phyloP scores from a whole-genome alignment of 176 grass and related monocot genomes.

The Avena eriantha region DNA sequence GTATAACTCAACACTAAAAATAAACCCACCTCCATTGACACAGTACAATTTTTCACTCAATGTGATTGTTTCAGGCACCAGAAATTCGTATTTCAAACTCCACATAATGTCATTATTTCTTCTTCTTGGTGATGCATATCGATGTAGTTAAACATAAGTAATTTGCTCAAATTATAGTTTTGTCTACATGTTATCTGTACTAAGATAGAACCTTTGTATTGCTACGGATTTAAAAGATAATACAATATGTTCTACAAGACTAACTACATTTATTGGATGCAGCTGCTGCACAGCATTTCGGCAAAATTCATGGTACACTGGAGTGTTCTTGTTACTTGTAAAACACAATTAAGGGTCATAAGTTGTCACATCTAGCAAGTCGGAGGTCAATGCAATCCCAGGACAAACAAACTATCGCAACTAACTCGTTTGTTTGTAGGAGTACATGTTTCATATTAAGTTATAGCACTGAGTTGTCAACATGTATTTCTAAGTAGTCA shows the following conservation, averaged over 20 bases:
- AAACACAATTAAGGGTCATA: neutral
- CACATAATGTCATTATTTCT: neutral
- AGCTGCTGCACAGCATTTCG: neutral
- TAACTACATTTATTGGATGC: neutral
- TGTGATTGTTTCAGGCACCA: neutral
- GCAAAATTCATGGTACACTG: neutral
- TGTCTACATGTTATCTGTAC: neutral
- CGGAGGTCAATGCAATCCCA: neutral
- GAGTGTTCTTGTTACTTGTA: neutral
- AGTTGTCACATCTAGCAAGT: neutral
- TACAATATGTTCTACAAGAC: neutral
- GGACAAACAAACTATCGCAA: neutral
- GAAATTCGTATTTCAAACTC: neutral
- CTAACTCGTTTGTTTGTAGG: neutral
- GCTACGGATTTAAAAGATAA: neutral
- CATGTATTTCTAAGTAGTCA: neutral
- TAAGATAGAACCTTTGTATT: neutral
- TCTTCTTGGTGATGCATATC: neutral
- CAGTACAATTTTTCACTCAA: neutral
- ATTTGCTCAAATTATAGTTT: neutral
- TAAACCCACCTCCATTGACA: neutral
- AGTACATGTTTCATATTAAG: neutral
- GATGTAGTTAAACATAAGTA: neutral
- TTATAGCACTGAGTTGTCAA: neutral
- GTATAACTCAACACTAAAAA: conserved; percentile 9